Base-by-base conservation (phyloP, 2,329 filamentous ascomycete species). In the Aspergillus quadrilineatus region DNA sequence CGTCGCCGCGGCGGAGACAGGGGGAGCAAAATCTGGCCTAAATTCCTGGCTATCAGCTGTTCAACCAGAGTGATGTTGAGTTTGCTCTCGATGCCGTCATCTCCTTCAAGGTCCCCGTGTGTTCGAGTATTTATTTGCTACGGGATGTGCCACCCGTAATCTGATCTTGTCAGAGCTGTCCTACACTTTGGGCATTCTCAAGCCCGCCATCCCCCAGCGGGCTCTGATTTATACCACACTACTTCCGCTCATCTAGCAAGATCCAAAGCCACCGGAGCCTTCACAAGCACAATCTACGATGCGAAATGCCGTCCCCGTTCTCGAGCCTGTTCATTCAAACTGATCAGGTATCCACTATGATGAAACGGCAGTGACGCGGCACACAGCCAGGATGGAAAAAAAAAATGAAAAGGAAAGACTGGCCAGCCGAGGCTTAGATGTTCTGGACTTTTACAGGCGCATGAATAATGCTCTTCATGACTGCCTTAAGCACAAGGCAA, bases 1-100 rank as follows among this genome's bases (percentile, higher is more conserved):
- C 53, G 63, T 69, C 1, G 58, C 65, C 7, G 65, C 65, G 28
- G 67, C 65, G 14, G 36, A 29, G 10, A 15, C 4, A 1, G 47
- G 47, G 26, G 9, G 8, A 41, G 26, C 41, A 6, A 22, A 15
- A 4, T 8, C 7, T 34, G 30, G 30, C 30, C 10, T 34, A 15
- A 42, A 8, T 8, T 5, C 8, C 4, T 17, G 39, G 17, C 22
- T 22, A 4, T 22, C 22, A 22, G 22, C 22, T 22, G 22, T 22
- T 22, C 2, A 22, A 22, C 3, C 22, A 22, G 22, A 3, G 22
- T 22, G 22, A 4, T 22, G 22, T 22, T 22, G 22, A 22, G 22
- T 22, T 4, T 22, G 22, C 22, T 22, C 22, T 22, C 17, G 39
- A 44, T 26, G 10, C 10, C 6, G 22, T 44, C 22, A 44, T 44